Evolutionary conservation across 805 yeast species (phyloP).

Genomic region (Kuraishia cidri): DNA sequence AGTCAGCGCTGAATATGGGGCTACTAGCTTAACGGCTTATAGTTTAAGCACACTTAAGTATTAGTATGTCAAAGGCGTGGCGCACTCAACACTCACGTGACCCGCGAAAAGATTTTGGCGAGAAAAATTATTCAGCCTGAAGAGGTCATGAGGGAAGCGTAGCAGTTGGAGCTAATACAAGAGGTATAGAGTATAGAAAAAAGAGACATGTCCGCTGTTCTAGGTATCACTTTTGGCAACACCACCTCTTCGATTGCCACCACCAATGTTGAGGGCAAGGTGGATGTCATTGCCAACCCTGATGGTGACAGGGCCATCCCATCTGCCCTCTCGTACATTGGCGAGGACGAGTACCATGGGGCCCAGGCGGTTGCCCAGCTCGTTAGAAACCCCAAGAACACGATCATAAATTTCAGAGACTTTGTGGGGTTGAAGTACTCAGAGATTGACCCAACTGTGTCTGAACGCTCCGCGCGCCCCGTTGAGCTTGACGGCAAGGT

Average conservation of each 20-base stretch:
- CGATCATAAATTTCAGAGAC: constrained; percentile 90
- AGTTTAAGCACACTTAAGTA: too few species aligned
- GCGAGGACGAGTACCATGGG: constrained; percentile 95
- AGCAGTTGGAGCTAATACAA: too few species aligned
- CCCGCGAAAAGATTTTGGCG: too few species aligned
- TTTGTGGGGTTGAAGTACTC: constrained; percentile 70
- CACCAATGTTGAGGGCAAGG: constrained; percentile 77
- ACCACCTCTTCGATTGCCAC: constrained; percentile 92
- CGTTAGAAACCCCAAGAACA: constrained; percentile 81
- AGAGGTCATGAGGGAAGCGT: too few species aligned
- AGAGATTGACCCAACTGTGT: constrained; percentile 58
- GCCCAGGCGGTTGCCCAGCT: constrained; percentile 91
- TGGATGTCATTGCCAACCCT: constrained; percentile 96
- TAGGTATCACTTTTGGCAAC: constrained; percentile 96
- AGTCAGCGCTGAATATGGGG: too few species aligned
- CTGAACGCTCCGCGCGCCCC: constrained; percentile 61
- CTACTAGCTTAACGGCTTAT: too few species aligned
- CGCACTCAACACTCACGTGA: too few species aligned
- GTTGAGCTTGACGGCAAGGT: constrained; percentile 53
- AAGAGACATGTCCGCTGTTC: too few species aligned
- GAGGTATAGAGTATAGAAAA: too few species aligned
- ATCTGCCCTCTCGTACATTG: constrained; percentile 84
- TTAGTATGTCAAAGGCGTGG: too few species aligned
- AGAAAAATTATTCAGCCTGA: too few species aligned
- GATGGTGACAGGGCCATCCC: constrained; percentile 98